Evolutionary conservation across 1,139 yeast genomes (phyloP), one percentile per base, ranked within the genome.

Genomic region (Torulaspora pretoriensis): DNA sequence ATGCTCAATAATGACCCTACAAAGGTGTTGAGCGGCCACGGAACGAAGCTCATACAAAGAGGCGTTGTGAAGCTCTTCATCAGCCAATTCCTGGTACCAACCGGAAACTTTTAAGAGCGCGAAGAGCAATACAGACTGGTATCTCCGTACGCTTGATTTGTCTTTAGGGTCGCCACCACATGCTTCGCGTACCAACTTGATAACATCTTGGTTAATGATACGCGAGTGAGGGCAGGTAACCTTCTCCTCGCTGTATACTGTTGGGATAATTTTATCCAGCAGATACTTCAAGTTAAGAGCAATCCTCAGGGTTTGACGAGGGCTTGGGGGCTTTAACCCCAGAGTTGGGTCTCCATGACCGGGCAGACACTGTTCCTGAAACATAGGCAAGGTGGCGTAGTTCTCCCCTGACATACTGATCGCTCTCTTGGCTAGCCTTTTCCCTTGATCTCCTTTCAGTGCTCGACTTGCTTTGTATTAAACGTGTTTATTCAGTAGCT

Each of bases 81-180:
- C 71, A 1, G 83, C 73, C 52, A 83, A 74, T 32, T 74, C 75
- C 70, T 75, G 70, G 63, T 84, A 86, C 96, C 96, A 88, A 29
- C 75, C 77, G 42, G 84, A 76, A n/a, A 85, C 92, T 55, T 78
- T 81, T 49, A 88, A 68, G 47, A 88, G 69, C 42, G 85, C 80
- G 65, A 83, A 88, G 1, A 85, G 72, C 42, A 87, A 63, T 22
- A 78, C 72, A 0, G 90, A 83, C 42, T 83, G 77, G 60, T 85
- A 87, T 56, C 80, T 77, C 54, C 74, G 71, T 1, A 82, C 71
- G 3, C 83, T 72, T 0, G 83, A 68, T 43, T 70, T 65, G 12
- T 90, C 87, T 37, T 74, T 67, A 3, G 87, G 85, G 46, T 74
- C 73, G 14, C 96, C 96, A 8, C 95, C 95, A 14, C 95, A 95